A percentile compares a stretch with the other conserved stretches of the same genome.
phyloP scores from a whole-genome alignment of 2,329 filamentous ascomycete species.

The Pestalotiopsis sp. region DNA sequence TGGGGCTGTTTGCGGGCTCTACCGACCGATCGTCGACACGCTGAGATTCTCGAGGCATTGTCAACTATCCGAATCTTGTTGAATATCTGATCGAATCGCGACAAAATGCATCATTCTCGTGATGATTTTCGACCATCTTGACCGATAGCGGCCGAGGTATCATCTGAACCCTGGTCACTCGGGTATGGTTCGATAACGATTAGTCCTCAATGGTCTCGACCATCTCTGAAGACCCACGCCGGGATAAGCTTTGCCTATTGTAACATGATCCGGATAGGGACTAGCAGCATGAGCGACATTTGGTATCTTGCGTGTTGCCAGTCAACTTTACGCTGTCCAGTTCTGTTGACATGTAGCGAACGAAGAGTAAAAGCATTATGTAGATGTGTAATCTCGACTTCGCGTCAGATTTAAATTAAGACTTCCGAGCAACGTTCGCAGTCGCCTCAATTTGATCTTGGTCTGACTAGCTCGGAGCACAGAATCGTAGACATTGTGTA shows the following conservation, averaged over 20 bases:
- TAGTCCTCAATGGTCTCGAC: not conserved
- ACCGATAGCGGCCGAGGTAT: not conserved
- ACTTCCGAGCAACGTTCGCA: no score
- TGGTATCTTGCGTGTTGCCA: no score
- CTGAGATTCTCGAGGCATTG: not conserved
- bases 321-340: no score
- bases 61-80: not conserved
- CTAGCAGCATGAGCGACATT: not conserved
- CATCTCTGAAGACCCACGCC: not conserved
- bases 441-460: no score
- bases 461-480: no score
- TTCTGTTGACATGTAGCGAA: no score
- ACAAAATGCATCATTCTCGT: not conserved
- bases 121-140: not conserved
- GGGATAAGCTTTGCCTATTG: not conserved
- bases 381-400: no score
- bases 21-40: not conserved
- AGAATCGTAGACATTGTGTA: no score
- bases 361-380: no score
- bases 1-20: not conserved
- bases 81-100: not conserved
- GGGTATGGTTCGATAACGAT: not conserved
- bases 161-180: not conserved
- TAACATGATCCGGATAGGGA: not conserved
- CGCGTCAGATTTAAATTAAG: no score